Evolutionary conservation across 176 grass and related monocot genomes (phyloP).

Genomic region (Tillandsia leiboldiana): DNA sequence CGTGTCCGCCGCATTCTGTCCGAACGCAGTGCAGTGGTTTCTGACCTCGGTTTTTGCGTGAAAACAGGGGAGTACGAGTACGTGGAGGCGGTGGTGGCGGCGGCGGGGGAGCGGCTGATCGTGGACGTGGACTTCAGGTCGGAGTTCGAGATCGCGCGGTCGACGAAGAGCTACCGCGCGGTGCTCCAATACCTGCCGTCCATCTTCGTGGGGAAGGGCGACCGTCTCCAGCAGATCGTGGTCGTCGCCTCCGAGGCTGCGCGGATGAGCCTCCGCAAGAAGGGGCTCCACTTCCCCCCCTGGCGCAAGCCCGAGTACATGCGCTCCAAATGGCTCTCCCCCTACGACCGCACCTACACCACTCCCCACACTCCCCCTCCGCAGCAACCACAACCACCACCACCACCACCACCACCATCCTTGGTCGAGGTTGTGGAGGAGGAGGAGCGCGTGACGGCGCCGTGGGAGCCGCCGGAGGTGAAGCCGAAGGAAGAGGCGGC

Average conservation of each 20-base stretch:
- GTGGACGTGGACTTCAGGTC: slow-evolving; percentile 76
- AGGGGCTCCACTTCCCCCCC: slow-evolving; percentile 61
- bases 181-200: slow-evolving; percentile 55
- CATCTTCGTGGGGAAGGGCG: slow-evolving; percentile 63
- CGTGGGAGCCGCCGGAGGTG: slow-evolving; percentile 43
- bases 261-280: slow-evolving; percentile 63
- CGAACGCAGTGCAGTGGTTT: no score
- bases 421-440: background rate
- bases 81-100: slow-evolving; percentile 44
- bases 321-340: slow-evolving; percentile 83
- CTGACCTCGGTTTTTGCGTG: background rate
- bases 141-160: slow-evolving; percentile 71
- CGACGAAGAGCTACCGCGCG: slow-evolving; percentile 55
- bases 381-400: no score
- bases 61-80: slow-evolving; percentile 57
- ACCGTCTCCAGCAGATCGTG: slow-evolving; percentile 62
- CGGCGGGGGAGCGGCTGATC: slow-evolving; percentile 50
- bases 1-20: no score
- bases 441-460: background rate
- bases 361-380: no score
- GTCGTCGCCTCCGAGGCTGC: slow-evolving; percentile 48
- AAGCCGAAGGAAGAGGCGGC: slow-evolving; percentile 37
- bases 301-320: slow-evolving; percentile 95
- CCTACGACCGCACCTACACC: slow-evolving; percentile 32
- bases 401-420: no score